Evolutionary conservation across 768 basidiomycete species (phyloP).

Genomic region (Chiua virens): DNA sequence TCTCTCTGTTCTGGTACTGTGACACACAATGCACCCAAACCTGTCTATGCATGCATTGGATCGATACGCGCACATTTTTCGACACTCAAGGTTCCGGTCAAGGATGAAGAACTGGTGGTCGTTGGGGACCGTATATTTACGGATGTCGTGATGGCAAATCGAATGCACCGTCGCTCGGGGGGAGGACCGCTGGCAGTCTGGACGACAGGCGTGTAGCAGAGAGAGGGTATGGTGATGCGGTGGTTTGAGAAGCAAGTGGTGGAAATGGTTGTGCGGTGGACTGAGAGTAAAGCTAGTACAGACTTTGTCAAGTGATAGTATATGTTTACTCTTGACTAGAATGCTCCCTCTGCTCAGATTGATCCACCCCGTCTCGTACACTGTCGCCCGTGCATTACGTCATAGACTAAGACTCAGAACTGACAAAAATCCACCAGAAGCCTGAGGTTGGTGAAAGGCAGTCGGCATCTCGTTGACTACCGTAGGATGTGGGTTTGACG

Average conservation of each 20-base stretch:
- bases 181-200: constrained; percentile 63
- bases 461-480: too few relatives aligned
- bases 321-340: not conserved
- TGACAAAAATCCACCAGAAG: too few relatives aligned
- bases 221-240: constrained; percentile 61
- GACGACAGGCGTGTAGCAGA: constrained; percentile 71
- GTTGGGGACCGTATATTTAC: constrained; percentile 95
- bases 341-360: too few relatives aligned
- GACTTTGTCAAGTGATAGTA: too few relatives aligned
- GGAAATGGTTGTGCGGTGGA: constrained; percentile 28
- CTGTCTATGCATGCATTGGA: constrained; percentile 71
- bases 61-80: constrained; percentile 76
- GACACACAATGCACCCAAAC: constrained; percentile 77
- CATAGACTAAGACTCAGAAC: too few relatives aligned
- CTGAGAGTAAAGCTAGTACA: too few relatives aligned
- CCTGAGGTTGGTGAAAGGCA: too few relatives aligned
- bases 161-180: constrained; percentile 45
- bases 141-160: constrained; percentile 83
- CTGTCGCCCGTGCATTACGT: not conserved
- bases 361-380: too few relatives aligned
- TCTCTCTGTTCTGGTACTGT: constrained; percentile 79
- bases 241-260: constrained; percentile 57
- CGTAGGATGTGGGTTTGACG: too few relatives aligned
- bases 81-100: constrained; percentile 53
- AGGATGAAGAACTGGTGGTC: constrained; percentile 67